Evolutionary conservation across 805 yeast species (phyloP), one percentile per base, ranked within the genome.

Genomic region (Wickerhamiella kurtzmanii): DNA sequence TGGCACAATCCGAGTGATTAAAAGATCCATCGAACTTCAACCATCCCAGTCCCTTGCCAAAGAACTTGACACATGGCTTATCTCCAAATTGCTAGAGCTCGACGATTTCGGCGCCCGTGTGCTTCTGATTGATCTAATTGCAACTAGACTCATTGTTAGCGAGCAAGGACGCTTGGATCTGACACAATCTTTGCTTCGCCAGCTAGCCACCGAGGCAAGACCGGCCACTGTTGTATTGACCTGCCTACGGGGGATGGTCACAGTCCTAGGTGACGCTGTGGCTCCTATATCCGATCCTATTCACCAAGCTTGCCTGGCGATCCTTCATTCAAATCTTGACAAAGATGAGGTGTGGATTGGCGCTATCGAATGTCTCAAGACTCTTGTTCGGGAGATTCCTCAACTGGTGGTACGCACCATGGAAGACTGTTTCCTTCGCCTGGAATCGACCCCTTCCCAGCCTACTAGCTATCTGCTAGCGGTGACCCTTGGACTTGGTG

Each of bases 221-320:
- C 48, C 52, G 19, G 18, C 48, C 16, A 16, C 35, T 19, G 35
- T 41, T 22, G 38, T 39, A 2, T 22, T 57, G 19, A 43, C 51
- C 2, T 50, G 57, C 19, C 38, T 57, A 9, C 39, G 45, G 3
- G 49, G 44, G 18, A 28, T 44, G 11, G 28, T 52, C 9, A 35
- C 21, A 3, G 3, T 44, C 3, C 45, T 50, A 15, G 59, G 56
- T 15, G 45, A 46, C 35, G 49, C 58, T 1, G 44, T 54, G 8
- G 50, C 49, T 16, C 50, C 55, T 0, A 45, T 54, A 1, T 50
- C 57, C 2, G 49, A 44, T 16, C 44, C 54, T 1, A 43, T 57
- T 4, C 55, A 56, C 22, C 56, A 54, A 21, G 53, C 53, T 3
- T 45, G 46, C 2, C 40, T 55, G 4, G 54, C 55, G 1, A 40